Evolutionary conservation across 2,329 filamentous ascomycete genomes (phyloP).

Genomic region (Pseudogymnoascus sp.): DNA sequence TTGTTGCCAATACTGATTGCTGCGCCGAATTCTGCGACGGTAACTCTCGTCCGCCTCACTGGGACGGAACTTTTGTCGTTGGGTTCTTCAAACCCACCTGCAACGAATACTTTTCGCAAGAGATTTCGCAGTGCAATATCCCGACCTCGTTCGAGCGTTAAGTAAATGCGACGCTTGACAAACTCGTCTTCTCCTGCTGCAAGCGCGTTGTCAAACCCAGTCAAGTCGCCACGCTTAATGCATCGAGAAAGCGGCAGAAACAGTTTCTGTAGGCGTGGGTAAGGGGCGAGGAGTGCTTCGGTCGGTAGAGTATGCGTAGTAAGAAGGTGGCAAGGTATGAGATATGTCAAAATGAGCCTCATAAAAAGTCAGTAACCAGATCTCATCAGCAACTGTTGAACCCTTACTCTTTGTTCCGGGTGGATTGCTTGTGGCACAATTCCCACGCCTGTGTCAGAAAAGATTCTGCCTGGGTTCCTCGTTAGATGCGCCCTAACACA

Average conservation of each 20-base stretch:
- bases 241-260: constrained; percentile 71
- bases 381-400: not conserved
- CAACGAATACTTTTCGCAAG: constrained; percentile 81
- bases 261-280: constrained; percentile 65
- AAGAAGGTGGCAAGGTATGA: constrained; percentile 87
- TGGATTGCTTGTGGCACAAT: constrained; percentile 66
- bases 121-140: constrained; percentile 90
- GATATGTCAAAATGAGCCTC: constrained; percentile 84
- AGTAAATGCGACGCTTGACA: constrained; percentile 84
- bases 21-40: constrained; percentile 74
- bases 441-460: constrained; percentile 72
- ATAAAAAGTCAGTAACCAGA: constrained; percentile 5
- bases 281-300: constrained; percentile 59
- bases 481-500: not conserved
- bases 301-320: constrained; percentile 81
- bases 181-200: constrained; percentile 82
- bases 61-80: constrained; percentile 59
- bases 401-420: constrained; percentile 70
- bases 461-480: constrained; percentile 56
- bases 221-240: constrained; percentile 75
- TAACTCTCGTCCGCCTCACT: constrained; percentile 66
- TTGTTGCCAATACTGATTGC: constrained; percentile 67
- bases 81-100: constrained; percentile 69
- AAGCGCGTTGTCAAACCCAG: constrained; percentile 75
- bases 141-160: constrained; percentile 84